A percentile compares a stretch with the other conserved stretches of the same genome.
Conservation (phyloP, 2,329 filamentous ascomycete species). For the Aspergillus cejpii region DNA sequence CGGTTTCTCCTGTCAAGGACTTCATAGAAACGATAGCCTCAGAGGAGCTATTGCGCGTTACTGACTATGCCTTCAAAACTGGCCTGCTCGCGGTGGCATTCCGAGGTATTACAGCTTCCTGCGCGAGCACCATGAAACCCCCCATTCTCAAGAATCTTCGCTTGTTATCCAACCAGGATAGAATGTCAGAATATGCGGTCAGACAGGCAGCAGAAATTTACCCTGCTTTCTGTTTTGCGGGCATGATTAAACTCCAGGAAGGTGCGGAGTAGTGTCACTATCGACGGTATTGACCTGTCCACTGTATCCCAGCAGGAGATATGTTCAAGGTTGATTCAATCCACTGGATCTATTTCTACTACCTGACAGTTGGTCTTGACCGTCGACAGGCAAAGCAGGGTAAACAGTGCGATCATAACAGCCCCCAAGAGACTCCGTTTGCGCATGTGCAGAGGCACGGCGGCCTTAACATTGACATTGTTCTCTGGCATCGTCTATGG, state of each 20-base stretch:
- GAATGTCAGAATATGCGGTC: not conserved
- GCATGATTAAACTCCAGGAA: slow-evolving; percentile 21
- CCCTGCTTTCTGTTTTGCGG: slow-evolving; percentile 16
- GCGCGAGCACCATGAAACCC: not conserved
- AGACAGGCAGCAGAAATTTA: slow-evolving; percentile 17
- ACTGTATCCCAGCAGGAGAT: slow-evolving; percentile 9
- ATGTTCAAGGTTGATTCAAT: slow-evolving; percentile 16
- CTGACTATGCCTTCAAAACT: not conserved
- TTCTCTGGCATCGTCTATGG: slow-evolving; percentile 43
- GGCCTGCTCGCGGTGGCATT: not conserved
- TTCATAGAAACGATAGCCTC: not conserved
- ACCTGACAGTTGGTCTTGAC: slow-evolving; percentile 19
- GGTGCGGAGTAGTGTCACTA: slow-evolving; percentile 14
- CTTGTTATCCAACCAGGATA: not conserved
- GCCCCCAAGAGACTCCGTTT: slow-evolving; percentile 23
- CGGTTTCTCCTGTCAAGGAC: slow-evolving; percentile 1
- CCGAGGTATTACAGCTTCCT: not conserved
- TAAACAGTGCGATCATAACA: slow-evolving; percentile 20
- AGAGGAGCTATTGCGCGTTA: too few relatives aligned
- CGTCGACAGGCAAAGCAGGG: slow-evolving; percentile 5
- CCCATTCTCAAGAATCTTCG: not conserved
- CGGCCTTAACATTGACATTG: slow-evolving; percentile 23
- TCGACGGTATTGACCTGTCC: slow-evolving; percentile 19
- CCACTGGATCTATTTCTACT: slow-evolving; percentile 22
- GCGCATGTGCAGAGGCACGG: slow-evolving; percentile 25